phyloP scores from a whole-genome alignment of 495 filamentous ascomycete species.

The Massariosphaeria phaeospora region DNA sequence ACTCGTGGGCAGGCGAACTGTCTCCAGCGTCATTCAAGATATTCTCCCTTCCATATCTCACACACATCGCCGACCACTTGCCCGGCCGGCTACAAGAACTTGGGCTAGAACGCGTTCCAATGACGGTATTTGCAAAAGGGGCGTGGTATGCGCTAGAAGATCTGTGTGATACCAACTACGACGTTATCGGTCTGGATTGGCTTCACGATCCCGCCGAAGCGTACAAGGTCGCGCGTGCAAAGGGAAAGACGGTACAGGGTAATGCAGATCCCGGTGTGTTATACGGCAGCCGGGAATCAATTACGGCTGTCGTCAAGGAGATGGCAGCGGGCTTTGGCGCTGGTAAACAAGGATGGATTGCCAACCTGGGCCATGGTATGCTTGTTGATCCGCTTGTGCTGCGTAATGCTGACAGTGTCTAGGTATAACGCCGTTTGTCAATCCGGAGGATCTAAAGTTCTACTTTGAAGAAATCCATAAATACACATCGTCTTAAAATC shows the following conservation, averaged over 20 bases:
- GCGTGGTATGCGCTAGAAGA: conserved; percentile 94
- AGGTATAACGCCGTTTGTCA: conserved; percentile 90
- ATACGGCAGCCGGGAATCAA: conserved; percentile 75
- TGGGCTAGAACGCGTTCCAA: conserved; percentile 74
- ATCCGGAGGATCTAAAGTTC: conserved; percentile 86
- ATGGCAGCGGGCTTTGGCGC: conserved; percentile 84
- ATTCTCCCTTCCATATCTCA: conserved; percentile 81
- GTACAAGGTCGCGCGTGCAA: conserved; percentile 60
- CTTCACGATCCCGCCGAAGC: conserved; percentile 84
- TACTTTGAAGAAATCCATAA: conserved; percentile 89
- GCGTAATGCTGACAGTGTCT: conserved; percentile 7
- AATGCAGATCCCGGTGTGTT: conserved; percentile 93
- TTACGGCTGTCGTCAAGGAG: conserved; percentile 69
- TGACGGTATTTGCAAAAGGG: conserved; percentile 99
- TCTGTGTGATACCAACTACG: conserved; percentile 80
- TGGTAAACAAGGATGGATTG: conserved; percentile 85
- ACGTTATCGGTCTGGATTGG: conserved; percentile 94
- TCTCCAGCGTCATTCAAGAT: conserved; percentile 74
- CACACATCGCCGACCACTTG: conserved; percentile 72
- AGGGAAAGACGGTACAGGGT: conserved; percentile 76
- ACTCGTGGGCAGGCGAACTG: conserved; percentile 95
- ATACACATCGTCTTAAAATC: conserved; percentile 17
- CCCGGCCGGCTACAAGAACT: conserved; percentile 67
- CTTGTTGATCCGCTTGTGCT: background rate
- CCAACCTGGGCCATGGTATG: conserved; percentile 83